phyloP scores from a whole-genome alignment of 495 filamentous ascomycete genomes.

The Zalerion maritima region DNA sequence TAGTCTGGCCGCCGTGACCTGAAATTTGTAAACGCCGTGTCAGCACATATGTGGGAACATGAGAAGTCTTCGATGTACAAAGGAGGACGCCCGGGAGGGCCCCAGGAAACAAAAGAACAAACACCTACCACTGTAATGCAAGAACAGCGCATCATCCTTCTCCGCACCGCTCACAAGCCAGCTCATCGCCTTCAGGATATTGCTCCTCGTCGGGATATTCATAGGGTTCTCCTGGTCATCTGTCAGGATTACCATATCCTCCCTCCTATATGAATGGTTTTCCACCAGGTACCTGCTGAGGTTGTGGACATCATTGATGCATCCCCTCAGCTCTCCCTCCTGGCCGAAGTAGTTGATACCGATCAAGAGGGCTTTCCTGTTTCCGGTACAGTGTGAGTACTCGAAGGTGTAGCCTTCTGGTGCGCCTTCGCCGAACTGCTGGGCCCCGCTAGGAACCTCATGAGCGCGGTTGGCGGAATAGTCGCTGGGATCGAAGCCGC shows the following conservation, averaged over 20 bases:
- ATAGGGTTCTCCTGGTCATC: slow-evolving; percentile 30
- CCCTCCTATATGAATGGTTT: slow-evolving; percentile 46
- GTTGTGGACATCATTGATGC: slow-evolving; percentile 93
- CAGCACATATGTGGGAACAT: no score
- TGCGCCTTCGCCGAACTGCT: slow-evolving; percentile 34
- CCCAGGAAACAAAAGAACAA: background rate
- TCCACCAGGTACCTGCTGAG: slow-evolving; percentile 72
- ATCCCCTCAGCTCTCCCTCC: slow-evolving; percentile 69
- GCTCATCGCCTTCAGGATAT: slow-evolving; percentile 33
- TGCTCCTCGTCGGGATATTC: slow-evolving; percentile 30
- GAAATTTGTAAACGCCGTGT: slow-evolving; percentile 1
- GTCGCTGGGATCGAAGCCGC: slow-evolving; percentile 33
- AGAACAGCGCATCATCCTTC: slow-evolving; percentile 34
- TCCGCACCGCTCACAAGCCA: slow-evolving; percentile 32
- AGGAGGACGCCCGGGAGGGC: no score
- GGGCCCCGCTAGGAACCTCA: slow-evolving; percentile 22
- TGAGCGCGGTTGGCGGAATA: no score
- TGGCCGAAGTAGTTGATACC: slow-evolving; percentile 93
- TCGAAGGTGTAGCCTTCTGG: slow-evolving; percentile 46
- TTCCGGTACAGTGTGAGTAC: slow-evolving; percentile 78
- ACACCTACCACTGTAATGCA: slow-evolving; percentile 50
- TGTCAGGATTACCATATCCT: slow-evolving; percentile 38
- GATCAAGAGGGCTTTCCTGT: slow-evolving; percentile 76
- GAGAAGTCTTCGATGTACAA: no score
- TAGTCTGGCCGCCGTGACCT: slow-evolving; percentile 33